Evolutionary conservation across 495 filamentous ascomycete genomes (phyloP).

Genomic region (Hypoxylon lienhwacheense): DNA sequence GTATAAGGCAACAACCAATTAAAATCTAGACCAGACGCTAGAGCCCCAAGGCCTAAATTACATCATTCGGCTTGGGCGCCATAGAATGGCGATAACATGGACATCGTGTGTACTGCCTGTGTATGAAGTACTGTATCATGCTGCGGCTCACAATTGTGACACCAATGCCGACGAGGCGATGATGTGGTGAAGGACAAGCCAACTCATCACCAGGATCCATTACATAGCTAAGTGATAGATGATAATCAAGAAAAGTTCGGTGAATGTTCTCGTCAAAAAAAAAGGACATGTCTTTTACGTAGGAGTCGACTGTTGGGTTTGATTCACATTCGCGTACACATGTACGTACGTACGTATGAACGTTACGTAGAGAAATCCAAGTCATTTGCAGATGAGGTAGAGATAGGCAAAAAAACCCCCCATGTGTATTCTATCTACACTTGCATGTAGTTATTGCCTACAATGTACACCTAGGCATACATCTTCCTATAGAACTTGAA

Average conservation of each 20-base stretch:
- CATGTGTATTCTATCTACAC: too few species aligned
- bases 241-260: slow-evolving; percentile 25
- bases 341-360: slow-evolving; percentile 8
- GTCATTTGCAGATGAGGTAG: slow-evolving; percentile 5
- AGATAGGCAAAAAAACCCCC: slow-evolving; percentile 26
- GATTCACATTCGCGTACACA: slow-evolving; percentile 11
- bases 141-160: slow-evolving; percentile 26
- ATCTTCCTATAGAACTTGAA: too few species aligned
- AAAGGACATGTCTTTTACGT: too few species aligned
- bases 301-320: slow-evolving; percentile 8
- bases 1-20: too few species aligned
- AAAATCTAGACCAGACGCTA: too few species aligned
- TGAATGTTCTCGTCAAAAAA: slow-evolving; percentile 21
- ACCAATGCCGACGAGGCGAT: slow-evolving; percentile 16
- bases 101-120: too few species aligned
- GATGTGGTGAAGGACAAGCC: slow-evolving; percentile 32
- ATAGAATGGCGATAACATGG: too few species aligned
- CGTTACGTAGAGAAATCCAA: neutral
- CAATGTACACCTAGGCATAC: too few species aligned
- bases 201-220: slow-evolving; percentile 36
- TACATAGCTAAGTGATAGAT: slow-evolving; percentile 23
- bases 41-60: slow-evolving; percentile 30
- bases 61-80: slow-evolving; percentile 35
- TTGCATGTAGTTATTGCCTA: too few species aligned
- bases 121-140: slow-evolving; percentile 9